These are phyloP conservation scores for Fistulinella prunicolor DNA, from an alignment of 768 basidiomycete genomes.

Conservation along the genomic window DNA sequence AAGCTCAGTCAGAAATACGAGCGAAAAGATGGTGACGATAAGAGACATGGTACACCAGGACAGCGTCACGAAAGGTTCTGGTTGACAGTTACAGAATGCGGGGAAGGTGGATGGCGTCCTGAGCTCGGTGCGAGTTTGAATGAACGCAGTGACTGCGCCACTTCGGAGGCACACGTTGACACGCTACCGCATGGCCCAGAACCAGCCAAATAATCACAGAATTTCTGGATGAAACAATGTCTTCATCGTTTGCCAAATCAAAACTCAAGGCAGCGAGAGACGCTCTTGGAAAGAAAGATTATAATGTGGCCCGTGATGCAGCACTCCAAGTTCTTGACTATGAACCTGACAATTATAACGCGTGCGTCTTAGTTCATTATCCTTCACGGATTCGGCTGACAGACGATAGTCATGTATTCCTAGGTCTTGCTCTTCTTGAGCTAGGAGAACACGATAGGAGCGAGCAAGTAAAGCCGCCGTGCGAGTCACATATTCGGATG, in stretches of 20 bases:
- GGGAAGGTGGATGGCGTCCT: too few relatives aligned
- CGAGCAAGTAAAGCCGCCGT: conserved; percentile 71
- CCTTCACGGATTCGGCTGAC: conserved; percentile 1
- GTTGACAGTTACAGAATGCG: too few relatives aligned
- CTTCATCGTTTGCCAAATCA: conserved; percentile 50
- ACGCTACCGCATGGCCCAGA: too few relatives aligned
- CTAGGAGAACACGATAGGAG: conserved; percentile 67
- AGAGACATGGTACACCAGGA: conserved; percentile 60
- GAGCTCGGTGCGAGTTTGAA: too few relatives aligned
- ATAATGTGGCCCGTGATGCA: conserved; percentile 60
- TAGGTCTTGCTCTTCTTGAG: conserved; percentile 77
- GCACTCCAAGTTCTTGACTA: conserved; percentile 64
- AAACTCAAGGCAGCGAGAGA: conserved; percentile 83
- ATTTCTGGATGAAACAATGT: too few relatives aligned
- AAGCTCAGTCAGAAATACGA: conserved; percentile 80
- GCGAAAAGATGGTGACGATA: conserved; percentile 74
- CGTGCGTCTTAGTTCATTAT: conserved; percentile 49
- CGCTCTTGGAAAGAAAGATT: conserved; percentile 73
- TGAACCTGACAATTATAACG: conserved; percentile 84
- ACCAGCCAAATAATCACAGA: too few relatives aligned
- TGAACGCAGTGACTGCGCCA: too few relatives aligned
- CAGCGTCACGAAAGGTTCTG: too few relatives aligned
- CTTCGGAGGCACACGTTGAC: too few relatives aligned
- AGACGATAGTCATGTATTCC: conserved; percentile 70
- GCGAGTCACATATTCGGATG: not conserved